Conservation (phyloP, 345 rosid genomes). For the Chamaenerion angustifolium region DNA sequence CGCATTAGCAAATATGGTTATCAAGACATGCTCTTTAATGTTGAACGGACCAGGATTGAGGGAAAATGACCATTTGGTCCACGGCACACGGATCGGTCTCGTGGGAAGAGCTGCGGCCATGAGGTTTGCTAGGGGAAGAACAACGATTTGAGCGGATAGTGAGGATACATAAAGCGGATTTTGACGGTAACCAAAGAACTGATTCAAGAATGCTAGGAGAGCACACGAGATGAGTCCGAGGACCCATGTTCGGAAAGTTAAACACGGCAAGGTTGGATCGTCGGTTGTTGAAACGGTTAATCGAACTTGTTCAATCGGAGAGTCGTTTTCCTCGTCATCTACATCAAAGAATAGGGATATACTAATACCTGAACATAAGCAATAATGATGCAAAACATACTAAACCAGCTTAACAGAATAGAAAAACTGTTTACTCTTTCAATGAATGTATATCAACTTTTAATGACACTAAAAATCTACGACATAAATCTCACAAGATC, state of each 20-base stretch:
- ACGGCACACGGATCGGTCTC: slow-evolving; percentile 22
- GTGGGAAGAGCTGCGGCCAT: slow-evolving; percentile 68
- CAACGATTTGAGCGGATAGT: slow-evolving; percentile 81
- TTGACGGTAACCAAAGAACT: slow-evolving; percentile 88
- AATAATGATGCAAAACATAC: no score
- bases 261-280: slow-evolving; percentile 64
- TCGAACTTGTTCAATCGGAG: slow-evolving; percentile 73
- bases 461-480: no score
- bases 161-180: slow-evolving; percentile 84
- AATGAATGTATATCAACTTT: no score
- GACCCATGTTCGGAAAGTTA: slow-evolving; percentile 91
- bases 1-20: slow-evolving; percentile 83
- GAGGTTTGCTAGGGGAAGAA: slow-evolving; percentile 74
- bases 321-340: not conserved
- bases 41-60: slow-evolving; percentile 91
- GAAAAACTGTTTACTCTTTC: no score
- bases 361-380: no score
- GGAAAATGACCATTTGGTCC: slow-evolving; percentile 28
- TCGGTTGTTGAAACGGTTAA: slow-evolving; percentile 85
- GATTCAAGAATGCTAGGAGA: slow-evolving; percentile 79
- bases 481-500: no score
- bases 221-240: slow-evolving; percentile 61
- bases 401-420: no score
- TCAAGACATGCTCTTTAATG: slow-evolving; percentile 88
- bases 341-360: no score